These are phyloP conservation scores for cucumber (Cucumis sativus) DNA, from an alignment of 306 rosid species.

Conservation along the genomic window Cucumber_9930_V3 NC_026660.2:27230001-27230500, in stretches of 20 bases:
- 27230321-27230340: not conserved
- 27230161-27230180: not conserved
- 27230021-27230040: constrained; percentile 18
- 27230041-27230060: not conserved
- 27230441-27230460: not conserved
- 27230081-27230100: too few relatives aligned
- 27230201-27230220: not conserved
- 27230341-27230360: not conserved
- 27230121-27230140: not conserved
- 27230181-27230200: too few relatives aligned
- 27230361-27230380: too few relatives aligned
- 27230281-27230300: not conserved
- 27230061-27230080: not conserved
- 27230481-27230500: not conserved
- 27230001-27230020: constrained; percentile 38
- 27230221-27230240: not conserved
- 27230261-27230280: not conserved
- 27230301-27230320: constrained; percentile 13
- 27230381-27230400: too few relatives aligned
- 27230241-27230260: not conserved
- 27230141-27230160: not conserved
- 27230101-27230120: not conserved
- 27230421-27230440: not conserved
- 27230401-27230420: too few relatives aligned
- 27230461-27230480: not conserved